phyloP scores from a whole-genome alignment of 805 yeast genomes.

The Komagataella ulmi region DNA sequence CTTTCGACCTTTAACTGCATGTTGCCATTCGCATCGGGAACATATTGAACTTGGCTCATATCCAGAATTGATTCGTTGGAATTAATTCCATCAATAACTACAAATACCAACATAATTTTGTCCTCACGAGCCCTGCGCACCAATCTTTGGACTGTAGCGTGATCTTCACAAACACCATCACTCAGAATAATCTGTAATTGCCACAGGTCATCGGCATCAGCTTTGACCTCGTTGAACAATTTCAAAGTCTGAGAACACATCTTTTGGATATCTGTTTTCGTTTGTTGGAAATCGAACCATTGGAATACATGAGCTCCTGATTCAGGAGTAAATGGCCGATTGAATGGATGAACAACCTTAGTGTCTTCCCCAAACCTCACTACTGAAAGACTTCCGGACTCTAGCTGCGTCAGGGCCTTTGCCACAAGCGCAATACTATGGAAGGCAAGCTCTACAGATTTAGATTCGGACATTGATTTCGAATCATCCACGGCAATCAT shows the following conservation, averaged over 20 bases:
- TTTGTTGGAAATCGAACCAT: constrained; percentile 84
- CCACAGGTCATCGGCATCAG: constrained; percentile 68
- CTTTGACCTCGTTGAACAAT: constrained; percentile 31
- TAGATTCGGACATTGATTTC: constrained; percentile 91
- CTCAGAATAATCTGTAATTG: constrained; percentile 85
- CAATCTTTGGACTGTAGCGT: constrained; percentile 64
- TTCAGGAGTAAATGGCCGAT: constrained; percentile 69
- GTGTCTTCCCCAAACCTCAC: constrained; percentile 84
- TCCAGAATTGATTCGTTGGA: constrained; percentile 81
- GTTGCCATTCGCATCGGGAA: constrained; percentile 55
- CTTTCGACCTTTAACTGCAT: constrained; percentile 65
- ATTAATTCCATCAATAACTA: constrained; percentile 80
- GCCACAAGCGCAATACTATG: constrained; percentile 89
- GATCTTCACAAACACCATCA: constrained; percentile 97
- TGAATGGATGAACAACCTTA: constrained; percentile 80
- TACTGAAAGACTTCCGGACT: constrained; percentile 84
- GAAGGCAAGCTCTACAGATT: constrained; percentile 83
- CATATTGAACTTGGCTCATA: constrained; percentile 85
- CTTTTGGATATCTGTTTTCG: constrained; percentile 69
- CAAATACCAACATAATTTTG: constrained; percentile 88
- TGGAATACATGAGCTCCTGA: constrained; percentile 77
- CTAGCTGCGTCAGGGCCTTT: constrained; percentile 85
- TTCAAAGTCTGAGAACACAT: constrained; percentile 61
- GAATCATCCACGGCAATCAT: constrained; percentile 98
- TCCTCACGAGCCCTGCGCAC: constrained; percentile 90